Conservation (phyloP, 2,329 filamentous ascomycete species). For the Paramyrothecium sp. region DNA sequence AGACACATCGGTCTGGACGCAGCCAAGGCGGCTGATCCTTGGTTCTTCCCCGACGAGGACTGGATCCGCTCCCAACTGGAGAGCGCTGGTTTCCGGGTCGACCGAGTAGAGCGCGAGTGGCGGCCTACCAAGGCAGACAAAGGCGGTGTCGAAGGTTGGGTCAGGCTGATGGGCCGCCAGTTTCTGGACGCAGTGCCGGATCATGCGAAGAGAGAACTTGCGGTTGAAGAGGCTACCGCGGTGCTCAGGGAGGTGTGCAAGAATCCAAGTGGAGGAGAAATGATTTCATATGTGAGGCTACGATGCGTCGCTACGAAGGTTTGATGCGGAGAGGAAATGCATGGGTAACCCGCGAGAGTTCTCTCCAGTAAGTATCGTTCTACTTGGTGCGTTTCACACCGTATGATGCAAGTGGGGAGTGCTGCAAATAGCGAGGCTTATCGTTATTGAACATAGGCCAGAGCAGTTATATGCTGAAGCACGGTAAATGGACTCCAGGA, state of each 20-base stretch:
- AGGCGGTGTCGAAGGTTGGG: slow-evolving; percentile 65
- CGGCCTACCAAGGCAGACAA: slow-evolving; percentile 58
- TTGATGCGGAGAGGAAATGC: not conserved
- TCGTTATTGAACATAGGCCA: no score
- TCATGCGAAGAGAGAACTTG: slow-evolving; percentile 47
- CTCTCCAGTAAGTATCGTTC: no score
- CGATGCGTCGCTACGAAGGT: slow-evolving; percentile 45
- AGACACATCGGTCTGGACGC: slow-evolving; percentile 48
- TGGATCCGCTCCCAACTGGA: slow-evolving; percentile 51
- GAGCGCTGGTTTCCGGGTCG: slow-evolving; percentile 47
- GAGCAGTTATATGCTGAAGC: no score
- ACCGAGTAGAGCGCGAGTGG: slow-evolving; percentile 61
- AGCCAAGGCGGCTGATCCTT: slow-evolving; percentile 54
- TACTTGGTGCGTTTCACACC: no score
- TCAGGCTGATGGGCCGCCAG: slow-evolving; percentile 59
- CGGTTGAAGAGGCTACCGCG: slow-evolving; percentile 52
- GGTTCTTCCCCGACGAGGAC: slow-evolving; percentile 69
- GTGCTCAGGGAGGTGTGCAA: slow-evolving; percentile 54
- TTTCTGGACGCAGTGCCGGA: slow-evolving; percentile 54
- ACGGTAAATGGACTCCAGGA: no score
- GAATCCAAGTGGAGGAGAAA: slow-evolving; percentile 55
- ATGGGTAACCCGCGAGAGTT: no score
- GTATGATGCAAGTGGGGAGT: no score
- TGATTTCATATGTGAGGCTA: slow-evolving; percentile 53
- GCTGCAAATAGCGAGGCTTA: no score